Conservation (phyloP, 306 rosid genomes). For the Vicia faba region DNA sequence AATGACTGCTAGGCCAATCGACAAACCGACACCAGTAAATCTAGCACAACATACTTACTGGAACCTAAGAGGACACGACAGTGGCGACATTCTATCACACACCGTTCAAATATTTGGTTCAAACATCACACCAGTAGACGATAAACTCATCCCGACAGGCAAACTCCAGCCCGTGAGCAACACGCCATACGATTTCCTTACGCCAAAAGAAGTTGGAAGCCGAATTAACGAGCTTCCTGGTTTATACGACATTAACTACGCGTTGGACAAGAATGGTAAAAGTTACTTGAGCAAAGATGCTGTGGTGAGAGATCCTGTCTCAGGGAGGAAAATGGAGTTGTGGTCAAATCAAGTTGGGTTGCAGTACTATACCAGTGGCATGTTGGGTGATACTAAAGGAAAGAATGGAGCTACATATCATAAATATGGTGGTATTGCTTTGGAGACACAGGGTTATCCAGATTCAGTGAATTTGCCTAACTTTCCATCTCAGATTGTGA, state of each 20-base stretch:
- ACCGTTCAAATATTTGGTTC: conserved; percentile 55
- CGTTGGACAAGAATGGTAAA: conserved; percentile 33
- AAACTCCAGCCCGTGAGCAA: conserved; percentile 35
- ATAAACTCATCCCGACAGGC: conserved; percentile 63
- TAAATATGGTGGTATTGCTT: conserved; percentile 44
- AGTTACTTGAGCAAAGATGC: conserved; percentile 46
- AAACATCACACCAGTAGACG: conserved; percentile 56
- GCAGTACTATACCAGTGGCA: conserved; percentile 56
- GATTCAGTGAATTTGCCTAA: conserved; percentile 54
- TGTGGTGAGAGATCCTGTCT: conserved; percentile 40
- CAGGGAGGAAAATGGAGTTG: conserved; percentile 71
- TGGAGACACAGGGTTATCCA: conserved; percentile 74
- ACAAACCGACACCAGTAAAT: conserved; percentile 70
- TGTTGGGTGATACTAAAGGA: conserved; percentile 49
- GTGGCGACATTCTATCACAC: conserved; percentile 64
- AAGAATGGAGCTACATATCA: conserved; percentile 49
- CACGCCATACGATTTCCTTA: conserved; percentile 64
- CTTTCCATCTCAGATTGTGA: conserved; percentile 63
- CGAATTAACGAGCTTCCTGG: conserved; percentile 44
- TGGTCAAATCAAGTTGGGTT: conserved; percentile 65
- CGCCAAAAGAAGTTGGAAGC: conserved; percentile 47
- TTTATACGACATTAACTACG: conserved; percentile 72
- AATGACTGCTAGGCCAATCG: conserved; percentile 54
- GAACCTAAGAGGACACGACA: conserved; percentile 69
- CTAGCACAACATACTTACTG: conserved; percentile 72